Evolutionary conservation across 2,329 filamentous ascomycete species (phyloP).

Genomic region (Monilinia vaccinii-corymbosi): DNA sequence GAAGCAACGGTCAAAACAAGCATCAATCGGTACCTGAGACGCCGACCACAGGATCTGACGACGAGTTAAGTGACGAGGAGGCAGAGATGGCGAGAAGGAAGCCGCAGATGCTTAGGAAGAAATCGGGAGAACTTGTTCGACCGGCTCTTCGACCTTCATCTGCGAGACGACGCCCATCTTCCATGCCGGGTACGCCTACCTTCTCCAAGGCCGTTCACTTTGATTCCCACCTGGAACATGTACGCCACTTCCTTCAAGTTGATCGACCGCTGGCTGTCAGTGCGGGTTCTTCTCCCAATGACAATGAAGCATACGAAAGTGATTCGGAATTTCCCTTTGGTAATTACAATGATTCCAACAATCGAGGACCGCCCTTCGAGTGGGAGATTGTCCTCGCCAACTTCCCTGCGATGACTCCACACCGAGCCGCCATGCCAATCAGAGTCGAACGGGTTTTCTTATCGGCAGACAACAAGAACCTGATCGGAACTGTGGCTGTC

Average conservation of each 20-base stretch:
- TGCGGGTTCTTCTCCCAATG: constrained; percentile 83
- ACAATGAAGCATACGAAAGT: constrained; percentile 79
- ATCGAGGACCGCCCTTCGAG: constrained; percentile 47
- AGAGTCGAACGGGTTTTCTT: constrained; percentile 79
- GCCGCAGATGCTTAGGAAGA: constrained; percentile 93
- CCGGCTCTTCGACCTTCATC: constrained; percentile 77
- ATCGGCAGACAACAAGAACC: constrained; percentile 75
- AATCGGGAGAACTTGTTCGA: constrained; percentile 92
- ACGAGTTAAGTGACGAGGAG: constrained; percentile 44
- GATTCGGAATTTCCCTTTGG: constrained; percentile 84
- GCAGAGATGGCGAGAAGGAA: constrained; percentile 51
- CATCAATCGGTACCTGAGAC: constrained; percentile 36
- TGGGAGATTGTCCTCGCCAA: constrained; percentile 84
- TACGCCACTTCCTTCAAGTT: constrained; percentile 89
- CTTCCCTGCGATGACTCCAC: constrained; percentile 61
- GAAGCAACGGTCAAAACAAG: constrained; percentile 21
- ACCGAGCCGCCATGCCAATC: constrained; percentile 58
- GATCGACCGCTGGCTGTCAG: constrained; percentile 95
- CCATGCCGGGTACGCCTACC: constrained; percentile 94
- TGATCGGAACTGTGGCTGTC: constrained; percentile 77
- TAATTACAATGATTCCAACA: constrained; percentile 34
- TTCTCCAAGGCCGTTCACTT: constrained; percentile 98
- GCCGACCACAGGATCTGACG: constrained; percentile 46
- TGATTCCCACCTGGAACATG: constrained; percentile 90
- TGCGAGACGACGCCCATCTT: constrained; percentile 70